phyloP scores from a whole-genome alignment of 257 asterid species.

The Plantago elongata region DNA sequence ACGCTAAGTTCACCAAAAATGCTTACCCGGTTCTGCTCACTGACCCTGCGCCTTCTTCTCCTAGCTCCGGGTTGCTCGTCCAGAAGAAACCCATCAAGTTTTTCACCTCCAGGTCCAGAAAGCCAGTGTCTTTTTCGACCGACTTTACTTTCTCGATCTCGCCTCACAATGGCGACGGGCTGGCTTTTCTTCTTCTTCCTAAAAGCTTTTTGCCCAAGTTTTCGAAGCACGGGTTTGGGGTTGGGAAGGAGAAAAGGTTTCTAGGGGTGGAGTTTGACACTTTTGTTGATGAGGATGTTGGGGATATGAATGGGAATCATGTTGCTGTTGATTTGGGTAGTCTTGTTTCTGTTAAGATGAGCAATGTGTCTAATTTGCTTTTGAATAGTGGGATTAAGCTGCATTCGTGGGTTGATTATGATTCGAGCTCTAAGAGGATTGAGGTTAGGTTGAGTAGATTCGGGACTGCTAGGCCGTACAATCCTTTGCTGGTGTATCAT shows the following conservation, averaged over 20 bases:
- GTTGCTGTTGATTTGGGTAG: constrained; percentile 58
- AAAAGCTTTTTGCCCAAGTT: constrained; percentile 29
- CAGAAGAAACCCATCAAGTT: constrained; percentile 51
- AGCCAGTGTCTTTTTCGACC: constrained; percentile 57
- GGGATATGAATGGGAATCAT: constrained; percentile 55
- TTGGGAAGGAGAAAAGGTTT: constrained; percentile 35
- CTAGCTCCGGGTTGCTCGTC: constrained; percentile 57
- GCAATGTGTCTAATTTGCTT: constrained; percentile 55
- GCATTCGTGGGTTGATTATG: constrained; percentile 78
- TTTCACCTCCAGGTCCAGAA: constrained; percentile 27
- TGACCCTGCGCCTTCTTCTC: constrained; percentile 33
- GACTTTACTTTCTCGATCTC: constrained; percentile 73
- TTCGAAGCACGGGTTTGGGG: constrained; percentile 37
- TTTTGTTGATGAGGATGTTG: constrained; percentile 31
- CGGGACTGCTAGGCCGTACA: constrained; percentile 47
- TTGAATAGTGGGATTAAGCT: constrained; percentile 60
- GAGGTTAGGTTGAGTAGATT: constrained; percentile 58
- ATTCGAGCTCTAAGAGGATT: constrained; percentile 61
- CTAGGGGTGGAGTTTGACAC: constrained; percentile 64
- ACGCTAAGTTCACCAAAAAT: constrained; percentile 38
- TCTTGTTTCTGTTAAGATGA: constrained; percentile 41
- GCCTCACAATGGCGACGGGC: constrained; percentile 51
- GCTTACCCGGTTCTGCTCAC: constrained; percentile 49
- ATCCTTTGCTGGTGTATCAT: constrained; percentile 49
- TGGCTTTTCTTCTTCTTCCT: constrained; percentile 55